Conservation (phyloP, 768 basidiomycete species). For the Hericium rajendrae region DNA sequence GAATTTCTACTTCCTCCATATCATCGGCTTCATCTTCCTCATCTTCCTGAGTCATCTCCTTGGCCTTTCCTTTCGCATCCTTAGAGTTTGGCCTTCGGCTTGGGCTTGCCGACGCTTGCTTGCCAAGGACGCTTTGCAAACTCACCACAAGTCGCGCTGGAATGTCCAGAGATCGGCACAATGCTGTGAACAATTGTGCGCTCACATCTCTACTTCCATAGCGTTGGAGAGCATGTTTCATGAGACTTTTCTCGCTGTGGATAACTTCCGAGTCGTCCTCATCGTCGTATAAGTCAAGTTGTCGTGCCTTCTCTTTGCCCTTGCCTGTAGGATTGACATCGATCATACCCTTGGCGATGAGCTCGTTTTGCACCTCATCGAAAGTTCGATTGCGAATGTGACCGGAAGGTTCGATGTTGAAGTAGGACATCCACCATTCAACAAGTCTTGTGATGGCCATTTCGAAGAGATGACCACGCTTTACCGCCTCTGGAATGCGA, state of each 20-base stretch:
- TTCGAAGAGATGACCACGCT: slow-evolving; percentile 85
- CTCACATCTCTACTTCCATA: slow-evolving; percentile 78
- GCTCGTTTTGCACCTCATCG: slow-evolving; percentile 48
- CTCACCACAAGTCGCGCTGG: slow-evolving; percentile 85
- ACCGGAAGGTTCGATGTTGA: slow-evolving; percentile 49
- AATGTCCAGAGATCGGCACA: slow-evolving; percentile 79
- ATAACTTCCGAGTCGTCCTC: slow-evolving; percentile 52
- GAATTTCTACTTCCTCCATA: slow-evolving; percentile 27
- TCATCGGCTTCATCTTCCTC: slow-evolving; percentile 28
- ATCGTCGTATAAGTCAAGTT: slow-evolving; percentile 19
- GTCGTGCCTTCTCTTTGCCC: slow-evolving; percentile 22
- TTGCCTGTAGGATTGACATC: slow-evolving; percentile 2
- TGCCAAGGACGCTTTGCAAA: slow-evolving; percentile 89
- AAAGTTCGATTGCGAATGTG: slow-evolving; percentile 72
- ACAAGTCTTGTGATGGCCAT: slow-evolving; percentile 61
- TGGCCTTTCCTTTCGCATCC: slow-evolving; percentile 29
- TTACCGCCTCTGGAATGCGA: slow-evolving; percentile 66
- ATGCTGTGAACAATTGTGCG: slow-evolving; percentile 84
- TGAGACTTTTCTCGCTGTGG: slow-evolving; percentile 72
- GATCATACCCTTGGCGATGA: slow-evolving; percentile 7
- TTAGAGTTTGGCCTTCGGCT: slow-evolving; percentile 32
- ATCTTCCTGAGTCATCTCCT: slow-evolving; percentile 21
- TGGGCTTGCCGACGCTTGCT: slow-evolving; percentile 49
- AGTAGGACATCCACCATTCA: slow-evolving; percentile 82
- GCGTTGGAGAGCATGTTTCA: slow-evolving; percentile 84